phyloP scores from a whole-genome alignment of 371 early-diverging fungal species.

The Mortierella sp. region DNA sequence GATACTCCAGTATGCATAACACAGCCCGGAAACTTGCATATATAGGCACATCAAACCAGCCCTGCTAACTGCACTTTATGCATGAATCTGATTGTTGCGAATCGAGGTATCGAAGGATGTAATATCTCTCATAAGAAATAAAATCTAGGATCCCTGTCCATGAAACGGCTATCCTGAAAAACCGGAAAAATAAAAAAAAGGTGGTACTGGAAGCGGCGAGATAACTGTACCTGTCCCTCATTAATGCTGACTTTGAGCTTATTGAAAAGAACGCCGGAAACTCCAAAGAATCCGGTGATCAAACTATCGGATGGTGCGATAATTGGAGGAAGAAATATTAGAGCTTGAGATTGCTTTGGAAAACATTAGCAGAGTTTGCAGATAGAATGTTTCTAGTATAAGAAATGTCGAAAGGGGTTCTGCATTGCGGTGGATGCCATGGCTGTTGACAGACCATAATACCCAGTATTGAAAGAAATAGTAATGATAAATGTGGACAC shows the following conservation, averaged over 20 bases:
- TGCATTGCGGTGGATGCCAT: no score
- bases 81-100: neutral
- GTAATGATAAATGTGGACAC: neutral
- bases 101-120: no score
- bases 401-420: no score
- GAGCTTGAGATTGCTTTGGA: neutral
- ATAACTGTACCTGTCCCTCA: conserved; percentile 58
- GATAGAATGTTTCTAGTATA: no score
- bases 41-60: no score
- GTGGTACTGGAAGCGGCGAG: neutral
- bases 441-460: no score
- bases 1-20: neutral
- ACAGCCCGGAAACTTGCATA: no score
- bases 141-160: neutral
- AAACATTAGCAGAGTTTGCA: neutral
- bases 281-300: conserved; percentile 59
- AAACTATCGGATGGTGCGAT: conserved; percentile 42
- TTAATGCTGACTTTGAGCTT: conserved; percentile 52
- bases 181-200: neutral
- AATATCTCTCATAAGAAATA: neutral
- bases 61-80: no score
- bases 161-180: neutral
- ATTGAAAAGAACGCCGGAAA: conserved; percentile 57
- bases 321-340: neutral
- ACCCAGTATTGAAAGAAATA: no score